Conservation (phyloP, 352 stramenopile genomes). For the Pythium periplocum region DNA sequence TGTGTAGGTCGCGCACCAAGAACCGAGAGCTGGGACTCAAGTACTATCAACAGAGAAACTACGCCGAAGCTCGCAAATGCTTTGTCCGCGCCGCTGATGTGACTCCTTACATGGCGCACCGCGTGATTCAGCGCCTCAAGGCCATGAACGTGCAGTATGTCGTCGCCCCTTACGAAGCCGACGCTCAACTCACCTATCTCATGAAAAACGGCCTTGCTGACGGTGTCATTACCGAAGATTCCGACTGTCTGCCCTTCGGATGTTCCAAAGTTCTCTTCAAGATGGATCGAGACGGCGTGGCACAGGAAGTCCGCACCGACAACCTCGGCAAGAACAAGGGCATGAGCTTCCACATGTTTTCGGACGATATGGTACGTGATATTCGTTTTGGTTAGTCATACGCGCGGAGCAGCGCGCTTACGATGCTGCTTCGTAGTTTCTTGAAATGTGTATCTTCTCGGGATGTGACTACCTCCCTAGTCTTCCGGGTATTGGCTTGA, state of each 20-base stretch:
- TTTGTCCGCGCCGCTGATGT: constrained; percentile 71
- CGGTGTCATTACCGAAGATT: constrained; percentile 95
- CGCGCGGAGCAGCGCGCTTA: background rate
- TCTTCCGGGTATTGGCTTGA: constrained; percentile 79
- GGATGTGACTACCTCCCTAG: constrained; percentile 87
- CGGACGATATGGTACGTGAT: constrained; percentile 68
- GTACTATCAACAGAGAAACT: constrained; percentile 49
- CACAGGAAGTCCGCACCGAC: constrained; percentile 74
- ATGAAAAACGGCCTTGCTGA: constrained; percentile 78
- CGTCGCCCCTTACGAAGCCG: constrained; percentile 73
- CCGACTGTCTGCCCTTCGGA: constrained; percentile 92
- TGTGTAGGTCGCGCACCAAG: constrained; percentile 53
- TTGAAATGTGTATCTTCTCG: constrained; percentile 90
- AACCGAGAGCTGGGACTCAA: constrained; percentile 61
- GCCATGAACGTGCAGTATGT: constrained; percentile 80
- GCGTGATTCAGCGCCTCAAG: constrained; percentile 70
- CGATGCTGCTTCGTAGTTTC: constrained; percentile 36
- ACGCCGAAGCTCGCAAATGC: constrained; percentile 56
- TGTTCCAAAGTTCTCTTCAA: constrained; percentile 94
- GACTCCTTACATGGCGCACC: constrained; percentile 75
- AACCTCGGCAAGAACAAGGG: constrained; percentile 75
- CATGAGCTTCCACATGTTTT: constrained; percentile 76
- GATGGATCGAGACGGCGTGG: constrained; percentile 85
- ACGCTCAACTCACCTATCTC: constrained; percentile 89
- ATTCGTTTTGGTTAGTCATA: background rate